These are phyloP conservation scores for Apiotrichum veenhuisii DNA, from an alignment of 1,284 basidiomycete genomes.

Conservation along the genomic window DNA sequence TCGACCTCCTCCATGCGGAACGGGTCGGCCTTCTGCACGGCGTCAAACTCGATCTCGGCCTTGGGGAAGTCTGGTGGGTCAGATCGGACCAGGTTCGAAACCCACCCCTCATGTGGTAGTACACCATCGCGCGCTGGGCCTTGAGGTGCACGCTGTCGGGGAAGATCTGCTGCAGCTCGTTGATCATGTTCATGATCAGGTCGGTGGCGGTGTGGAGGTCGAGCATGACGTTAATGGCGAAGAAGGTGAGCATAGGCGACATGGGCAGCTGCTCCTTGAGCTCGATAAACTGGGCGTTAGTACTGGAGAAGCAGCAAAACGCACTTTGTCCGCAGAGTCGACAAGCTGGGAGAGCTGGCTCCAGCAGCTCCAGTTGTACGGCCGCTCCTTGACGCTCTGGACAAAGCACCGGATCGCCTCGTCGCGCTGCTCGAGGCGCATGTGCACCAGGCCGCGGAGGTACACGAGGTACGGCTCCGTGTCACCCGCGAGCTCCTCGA, in stretches of 20 bases:
- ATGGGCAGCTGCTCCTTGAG: constrained; percentile 46
- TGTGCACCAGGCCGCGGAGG: constrained; percentile 75
- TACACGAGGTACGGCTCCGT: constrained; percentile 73
- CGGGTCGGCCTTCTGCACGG: constrained; percentile 74
- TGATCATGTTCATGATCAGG: constrained; percentile 67
- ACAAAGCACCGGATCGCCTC: constrained; percentile 81
- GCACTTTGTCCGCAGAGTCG: constrained; percentile 83
- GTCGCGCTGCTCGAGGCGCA: constrained; percentile 69
- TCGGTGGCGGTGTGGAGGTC: constrained; percentile 85
- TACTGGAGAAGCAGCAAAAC: constrained; percentile 9
- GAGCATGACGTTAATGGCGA: constrained; percentile 83
- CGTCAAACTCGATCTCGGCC: constrained; percentile 78
- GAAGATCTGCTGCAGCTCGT: constrained; percentile 74
- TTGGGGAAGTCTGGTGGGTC: constrained; percentile 68
- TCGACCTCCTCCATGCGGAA: constrained; percentile 93
- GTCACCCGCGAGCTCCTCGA: constrained; percentile 58
- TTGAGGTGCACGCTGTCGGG: constrained; percentile 80
- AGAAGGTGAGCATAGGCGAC: constrained; percentile 57
- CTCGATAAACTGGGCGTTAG: constrained; percentile 40
- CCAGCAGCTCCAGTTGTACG: constrained; percentile 98
- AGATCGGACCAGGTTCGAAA: neutral
- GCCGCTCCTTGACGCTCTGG: constrained; percentile 70
- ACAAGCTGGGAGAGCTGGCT: constrained; percentile 72
- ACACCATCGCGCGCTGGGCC: constrained; percentile 76
- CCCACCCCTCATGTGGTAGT: constrained; percentile 83